Percentiles rank a stretch among this genome's conserved stretches.
Evolutionary conservation across 805 yeast genomes (phyloP).

Genomic region (Sugiyamaella smithiae): DNA sequence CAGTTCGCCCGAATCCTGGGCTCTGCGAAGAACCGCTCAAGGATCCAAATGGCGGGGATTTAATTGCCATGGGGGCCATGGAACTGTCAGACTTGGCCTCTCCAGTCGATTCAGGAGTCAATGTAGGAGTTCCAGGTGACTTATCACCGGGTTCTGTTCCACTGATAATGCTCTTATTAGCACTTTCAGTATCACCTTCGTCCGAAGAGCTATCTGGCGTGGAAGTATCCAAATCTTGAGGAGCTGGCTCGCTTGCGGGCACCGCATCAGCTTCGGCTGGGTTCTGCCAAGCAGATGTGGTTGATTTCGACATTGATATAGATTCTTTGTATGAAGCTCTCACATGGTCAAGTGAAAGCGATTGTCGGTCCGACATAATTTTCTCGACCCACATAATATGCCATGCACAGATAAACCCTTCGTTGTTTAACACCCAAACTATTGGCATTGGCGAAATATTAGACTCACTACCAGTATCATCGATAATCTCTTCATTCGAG

Average conservation of each 20-base stretch:
- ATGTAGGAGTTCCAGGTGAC: background rate
- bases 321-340: background rate
- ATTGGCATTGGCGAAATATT: constrained; percentile 56
- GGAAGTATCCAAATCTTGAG: too few species aligned
- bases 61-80: too few species aligned
- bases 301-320: too few species aligned
- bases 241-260: too few species aligned
- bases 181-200: background rate
- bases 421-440: constrained; percentile 57
- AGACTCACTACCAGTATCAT: constrained; percentile 56
- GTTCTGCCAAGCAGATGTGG: too few species aligned
- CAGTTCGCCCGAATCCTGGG: background rate
- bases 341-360: background rate
- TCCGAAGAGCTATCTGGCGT: background rate
- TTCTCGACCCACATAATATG: constrained; percentile 57
- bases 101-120: background rate
- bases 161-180: background rate
- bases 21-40: background rate
- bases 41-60: too few species aligned
- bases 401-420: constrained; percentile 63
- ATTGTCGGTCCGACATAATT: constrained; percentile 34
- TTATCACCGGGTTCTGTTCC: background rate
- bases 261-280: too few species aligned
- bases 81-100: background rate
- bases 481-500: constrained; percentile 41